These are phyloP conservation scores for Vitis rotundifolia DNA, from an alignment of 164 flowering plant species.

Conservation along the genomic window DNA sequence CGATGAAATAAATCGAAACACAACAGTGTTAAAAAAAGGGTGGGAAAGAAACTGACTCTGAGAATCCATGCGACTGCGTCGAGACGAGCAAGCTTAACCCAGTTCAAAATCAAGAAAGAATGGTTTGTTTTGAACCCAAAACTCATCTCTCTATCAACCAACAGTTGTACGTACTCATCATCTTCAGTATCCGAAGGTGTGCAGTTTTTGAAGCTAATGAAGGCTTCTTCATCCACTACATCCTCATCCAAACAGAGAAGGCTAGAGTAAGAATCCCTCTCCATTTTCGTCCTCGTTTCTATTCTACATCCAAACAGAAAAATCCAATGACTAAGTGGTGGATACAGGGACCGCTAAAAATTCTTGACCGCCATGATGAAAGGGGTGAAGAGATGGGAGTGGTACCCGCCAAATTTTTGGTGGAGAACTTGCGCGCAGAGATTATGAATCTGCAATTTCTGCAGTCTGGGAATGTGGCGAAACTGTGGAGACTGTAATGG, in stretches of 20 bases:
- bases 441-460: too few species aligned
- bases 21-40: not conserved
- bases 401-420: too few species aligned
- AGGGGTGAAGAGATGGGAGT: too few species aligned
- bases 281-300: not conserved
- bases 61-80: slow-evolving; percentile 34
- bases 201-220: not conserved
- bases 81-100: slow-evolving; percentile 26
- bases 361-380: too few species aligned
- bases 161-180: slow-evolving; percentile 19
- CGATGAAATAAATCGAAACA: not conserved
- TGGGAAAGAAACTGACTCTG: slow-evolving; percentile 16
- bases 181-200: not conserved
- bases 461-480: too few species aligned
- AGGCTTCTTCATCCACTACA: slow-evolving; percentile 1
- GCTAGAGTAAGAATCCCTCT: not conserved
- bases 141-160: slow-evolving; percentile 23
- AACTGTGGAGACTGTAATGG: too few species aligned
- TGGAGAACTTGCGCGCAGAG: too few species aligned
- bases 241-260: slow-evolving; percentile 1
- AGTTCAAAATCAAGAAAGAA: slow-evolving; percentile 5
- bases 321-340: too few species aligned
- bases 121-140: slow-evolving; percentile 13
- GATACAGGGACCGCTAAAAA: too few species aligned
- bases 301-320: not conserved